phyloP scores from a whole-genome alignment of 2,329 filamentous ascomycete species.

The Pseudopyricularia javanii region DNA sequence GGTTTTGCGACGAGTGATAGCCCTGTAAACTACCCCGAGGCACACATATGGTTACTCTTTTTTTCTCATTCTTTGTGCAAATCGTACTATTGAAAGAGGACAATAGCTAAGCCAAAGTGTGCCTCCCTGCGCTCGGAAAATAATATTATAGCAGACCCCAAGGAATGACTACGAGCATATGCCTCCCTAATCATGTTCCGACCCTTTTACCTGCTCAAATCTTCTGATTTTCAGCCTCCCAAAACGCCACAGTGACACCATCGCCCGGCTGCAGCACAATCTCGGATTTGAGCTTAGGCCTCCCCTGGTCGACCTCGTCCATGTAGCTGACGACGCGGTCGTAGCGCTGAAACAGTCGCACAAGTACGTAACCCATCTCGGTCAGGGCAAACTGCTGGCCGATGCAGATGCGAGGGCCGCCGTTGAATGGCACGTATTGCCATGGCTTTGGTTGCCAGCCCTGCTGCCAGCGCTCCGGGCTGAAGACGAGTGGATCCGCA shows the following conservation, averaged over 20 bases:
- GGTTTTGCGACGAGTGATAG: no score
- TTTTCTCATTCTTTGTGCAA: no score
- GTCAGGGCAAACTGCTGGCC: constrained; percentile 74
- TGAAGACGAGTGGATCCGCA: constrained; percentile 37
- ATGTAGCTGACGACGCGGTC: constrained; percentile 48
- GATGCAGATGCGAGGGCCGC: constrained; percentile 61
- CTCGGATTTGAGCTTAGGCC: constrained; percentile 42
- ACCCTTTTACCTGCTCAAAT: no score
- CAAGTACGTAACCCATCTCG: constrained; percentile 62
- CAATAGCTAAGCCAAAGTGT: no score
- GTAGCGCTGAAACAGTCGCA: constrained; percentile 61
- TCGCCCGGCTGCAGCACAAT: constrained; percentile 47
- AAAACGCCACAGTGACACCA: constrained; percentile 46
- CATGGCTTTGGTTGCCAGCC: constrained; percentile 52
- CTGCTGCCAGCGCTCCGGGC: constrained; percentile 54
- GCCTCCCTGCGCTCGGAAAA: no score
- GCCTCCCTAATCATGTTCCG: no score
- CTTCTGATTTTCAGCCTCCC: constrained; percentile 23
- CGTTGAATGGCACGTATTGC: constrained; percentile 67
- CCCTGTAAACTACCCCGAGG: no score
- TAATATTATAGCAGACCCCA: no score
- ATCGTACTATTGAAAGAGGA: no score
- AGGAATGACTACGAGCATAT: background rate
- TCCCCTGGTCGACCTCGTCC: constrained; percentile 38
- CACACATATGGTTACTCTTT: no score